Evolutionary conservation across 2,329 filamentous ascomycete genomes (phyloP).

Genomic region (Teratosphaeria pseudoeucalypti): DNA sequence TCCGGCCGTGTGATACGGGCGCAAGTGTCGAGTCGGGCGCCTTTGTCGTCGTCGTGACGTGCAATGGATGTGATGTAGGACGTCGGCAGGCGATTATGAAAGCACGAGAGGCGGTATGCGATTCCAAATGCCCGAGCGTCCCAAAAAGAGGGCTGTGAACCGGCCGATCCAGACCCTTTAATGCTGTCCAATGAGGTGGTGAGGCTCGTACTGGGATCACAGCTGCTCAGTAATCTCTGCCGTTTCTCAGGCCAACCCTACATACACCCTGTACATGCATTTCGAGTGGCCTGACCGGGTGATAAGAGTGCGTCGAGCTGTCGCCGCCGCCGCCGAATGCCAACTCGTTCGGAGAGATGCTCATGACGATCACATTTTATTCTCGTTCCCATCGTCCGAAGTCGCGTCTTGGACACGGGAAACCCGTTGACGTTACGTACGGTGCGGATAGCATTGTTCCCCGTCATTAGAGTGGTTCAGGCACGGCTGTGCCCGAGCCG

Average conservation of each 20-base stretch:
- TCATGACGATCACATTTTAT: background rate
- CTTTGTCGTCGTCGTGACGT: background rate
- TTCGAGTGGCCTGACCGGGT: background rate
- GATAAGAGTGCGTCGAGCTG: background rate
- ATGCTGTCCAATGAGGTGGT: background rate
- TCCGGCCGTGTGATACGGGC: background rate
- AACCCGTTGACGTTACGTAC: background rate
- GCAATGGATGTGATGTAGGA: background rate
- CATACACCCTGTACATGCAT: background rate
- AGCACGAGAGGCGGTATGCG: background rate
- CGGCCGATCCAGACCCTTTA: background rate
- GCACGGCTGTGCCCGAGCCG: background rate
- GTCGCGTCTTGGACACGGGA: background rate
- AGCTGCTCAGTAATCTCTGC: background rate
- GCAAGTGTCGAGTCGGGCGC: background rate
- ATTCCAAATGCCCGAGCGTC: background rate
- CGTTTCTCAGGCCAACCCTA: background rate
- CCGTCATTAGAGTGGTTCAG: background rate
- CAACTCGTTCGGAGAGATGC: no score
- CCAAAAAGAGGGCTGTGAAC: background rate
- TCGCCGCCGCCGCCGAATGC: no score
- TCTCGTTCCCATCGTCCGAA: background rate
- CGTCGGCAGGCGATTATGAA: background rate
- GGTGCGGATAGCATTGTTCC: background rate
- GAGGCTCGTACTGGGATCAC: background rate